Base-by-base conservation (phyloP, 2,329 filamentous ascomycete species). In the Ceratocystis destructans region DNA sequence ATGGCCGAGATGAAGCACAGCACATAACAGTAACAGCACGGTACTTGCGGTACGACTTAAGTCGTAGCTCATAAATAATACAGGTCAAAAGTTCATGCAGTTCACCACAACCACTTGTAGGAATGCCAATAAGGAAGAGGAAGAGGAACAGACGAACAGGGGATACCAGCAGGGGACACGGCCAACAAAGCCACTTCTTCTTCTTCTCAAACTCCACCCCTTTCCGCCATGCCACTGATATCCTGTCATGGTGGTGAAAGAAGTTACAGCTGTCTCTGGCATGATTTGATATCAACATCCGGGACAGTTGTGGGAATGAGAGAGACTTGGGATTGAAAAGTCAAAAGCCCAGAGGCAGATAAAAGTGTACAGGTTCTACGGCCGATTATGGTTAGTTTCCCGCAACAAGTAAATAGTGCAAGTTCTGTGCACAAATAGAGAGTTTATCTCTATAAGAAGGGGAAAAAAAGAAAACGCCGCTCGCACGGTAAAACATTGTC, bases 71-170 rank as follows among this genome's bases (percentile, higher is more conserved):
- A 12, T 2, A 59, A 33, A 59, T 59, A 37, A 59, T 41, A 1
- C 17, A 59, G 17, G 28, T 15, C 28, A 33, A 31, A 59, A 37
- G 28, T 33, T 20, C 15, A 59, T 59, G 53, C 53, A n/a, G 28
- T 33, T 59, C 22, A 53, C 48, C 20, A 25, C 28, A n/a, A n/a
- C 53, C 7, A 33, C 28, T 59, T 33, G 25, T 31, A 59, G 53
- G 53, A 33, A 33, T 17, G 33, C 25, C 22, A 59, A 59, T 59
- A 33, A 59, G 53, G 25, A 59, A 59, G 28, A 59, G 28, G 28
- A 59, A 59, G 12, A 59, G 53, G 53, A 59, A 33, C 28, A 59
- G 53, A 41, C 37, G 53, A 33, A 59, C 53, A 22, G 33, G 53
- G 28, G 33, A 31, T 8, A 37, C 6, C 6, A 37, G 10, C 28